Evolutionary conservation across 768 basidiomycete genomes (phyloP).

Genomic region (Amanita thiersii): DNA sequence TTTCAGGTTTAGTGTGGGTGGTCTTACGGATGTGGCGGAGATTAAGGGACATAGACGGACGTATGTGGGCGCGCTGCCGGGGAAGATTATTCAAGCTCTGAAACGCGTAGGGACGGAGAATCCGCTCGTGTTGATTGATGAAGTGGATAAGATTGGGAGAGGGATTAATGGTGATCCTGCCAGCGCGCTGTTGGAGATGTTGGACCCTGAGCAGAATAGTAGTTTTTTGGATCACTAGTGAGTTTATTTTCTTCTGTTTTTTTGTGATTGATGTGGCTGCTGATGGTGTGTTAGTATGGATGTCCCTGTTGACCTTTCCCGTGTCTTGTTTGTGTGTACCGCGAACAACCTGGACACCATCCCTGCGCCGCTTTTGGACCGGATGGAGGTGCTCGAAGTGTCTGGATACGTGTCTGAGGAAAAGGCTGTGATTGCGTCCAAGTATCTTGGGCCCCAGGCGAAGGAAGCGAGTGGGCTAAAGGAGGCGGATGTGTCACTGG

Average conservation of each 20-base stretch:
- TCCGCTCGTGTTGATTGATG: slow-evolving; percentile 89
- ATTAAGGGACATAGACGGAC: slow-evolving; percentile 97
- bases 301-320: slow-evolving; percentile 91
- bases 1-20: slow-evolving; percentile 96
- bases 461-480: slow-evolving; percentile 86
- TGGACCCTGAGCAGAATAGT: slow-evolving; percentile 92
- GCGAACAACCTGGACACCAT: slow-evolving; percentile 93
- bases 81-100: slow-evolving; percentile 91
- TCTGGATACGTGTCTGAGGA: slow-evolving; percentile 93
- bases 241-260: slow-evolving; percentile 21
- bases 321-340: slow-evolving; percentile 97
- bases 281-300: slow-evolving; percentile 60
- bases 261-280: slow-evolving; percentile 7
- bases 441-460: slow-evolving; percentile 89
- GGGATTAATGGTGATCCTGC: slow-evolving; percentile 91
- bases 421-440: slow-evolving; percentile 80
- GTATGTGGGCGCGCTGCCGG: slow-evolving; percentile 91
- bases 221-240: slow-evolving; percentile 94
- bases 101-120: slow-evolving; percentile 93
- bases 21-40: slow-evolving; percentile 95
- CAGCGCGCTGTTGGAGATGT: slow-evolving; percentile 86
- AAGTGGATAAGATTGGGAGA: slow-evolving; percentile 92
- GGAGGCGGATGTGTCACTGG: slow-evolving; percentile 74
- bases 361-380: slow-evolving; percentile 86
- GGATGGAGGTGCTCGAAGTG: slow-evolving; percentile 96